Conservation (phyloP, 129 eudicot species). For the Chrysanthemum lavandulifolium region DNA sequence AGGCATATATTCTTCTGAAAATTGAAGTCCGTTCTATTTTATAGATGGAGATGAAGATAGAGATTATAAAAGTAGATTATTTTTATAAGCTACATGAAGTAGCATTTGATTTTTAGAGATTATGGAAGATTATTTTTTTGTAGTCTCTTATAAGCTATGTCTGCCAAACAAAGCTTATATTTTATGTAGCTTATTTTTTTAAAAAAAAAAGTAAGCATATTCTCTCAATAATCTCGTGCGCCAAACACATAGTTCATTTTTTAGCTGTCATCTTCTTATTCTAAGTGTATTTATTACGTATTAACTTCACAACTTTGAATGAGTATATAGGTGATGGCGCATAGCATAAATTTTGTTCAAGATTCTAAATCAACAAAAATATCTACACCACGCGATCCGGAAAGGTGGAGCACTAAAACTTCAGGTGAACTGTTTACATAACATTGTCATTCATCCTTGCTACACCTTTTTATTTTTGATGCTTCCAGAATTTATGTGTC, state of each 20-base stretch:
- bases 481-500: neutral
- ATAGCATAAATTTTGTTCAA: conserved; percentile 42
- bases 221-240: too few relatives aligned
- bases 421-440: conserved; percentile 28
- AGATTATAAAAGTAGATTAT: too few relatives aligned
- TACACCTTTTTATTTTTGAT: conserved; percentile 2
- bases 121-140: too few relatives aligned
- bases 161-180: too few relatives aligned
- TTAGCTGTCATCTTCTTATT: too few relatives aligned
- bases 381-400: conserved; percentile 18
- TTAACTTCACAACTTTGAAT: conserved; percentile 13
- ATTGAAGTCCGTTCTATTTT: neutral
- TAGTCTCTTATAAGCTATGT: too few relatives aligned
- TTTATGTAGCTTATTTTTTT: too few relatives aligned
- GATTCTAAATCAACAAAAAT: conserved; percentile 28
- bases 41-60: too few relatives aligned
- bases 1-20: neutral
- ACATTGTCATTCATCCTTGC: conserved; percentile 1
- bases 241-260: neutral
- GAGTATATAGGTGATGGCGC: conserved; percentile 43
- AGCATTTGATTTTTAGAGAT: too few relatives aligned
- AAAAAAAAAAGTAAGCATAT: too few relatives aligned
- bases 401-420: conserved; percentile 24
- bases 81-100: too few relatives aligned
- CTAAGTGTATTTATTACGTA: neutral